Conservation (phyloP, 2,329 filamentous ascomycete species). For the Chalaropsis thielavioides region DNA sequence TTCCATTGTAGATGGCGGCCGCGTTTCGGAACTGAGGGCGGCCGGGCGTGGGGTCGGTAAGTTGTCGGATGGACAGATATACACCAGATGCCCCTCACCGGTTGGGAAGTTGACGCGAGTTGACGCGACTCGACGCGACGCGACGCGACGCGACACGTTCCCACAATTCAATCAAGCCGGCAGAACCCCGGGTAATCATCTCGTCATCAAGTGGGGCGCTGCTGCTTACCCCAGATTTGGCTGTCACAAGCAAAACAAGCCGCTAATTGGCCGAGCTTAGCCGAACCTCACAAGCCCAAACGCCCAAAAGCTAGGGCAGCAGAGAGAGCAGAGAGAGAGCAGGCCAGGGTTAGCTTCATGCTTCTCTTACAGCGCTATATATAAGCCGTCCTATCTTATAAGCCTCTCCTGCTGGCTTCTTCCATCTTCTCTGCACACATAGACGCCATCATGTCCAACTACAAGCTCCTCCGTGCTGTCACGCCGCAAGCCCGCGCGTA, state of each 20-base stretch:
- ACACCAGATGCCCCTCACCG: too few relatives aligned
- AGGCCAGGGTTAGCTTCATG: background rate
- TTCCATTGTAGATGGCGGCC: background rate
- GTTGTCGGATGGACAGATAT: too few relatives aligned
- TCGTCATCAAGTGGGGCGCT: background rate
- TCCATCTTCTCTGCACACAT: background rate
- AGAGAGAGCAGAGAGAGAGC: too few relatives aligned
- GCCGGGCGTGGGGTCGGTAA: background rate
- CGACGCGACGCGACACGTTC: conserved; percentile 21
- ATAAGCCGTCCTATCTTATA: background rate
- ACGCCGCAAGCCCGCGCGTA: conserved; percentile 37
- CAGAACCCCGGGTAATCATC: background rate
- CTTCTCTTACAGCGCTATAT: background rate
- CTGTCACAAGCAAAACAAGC: background rate
- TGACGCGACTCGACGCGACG: background rate
- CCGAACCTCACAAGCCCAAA: conserved; percentile 22
- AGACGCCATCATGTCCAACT: background rate
- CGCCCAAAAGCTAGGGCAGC: conserved; percentile 22
- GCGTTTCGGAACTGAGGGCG: background rate
- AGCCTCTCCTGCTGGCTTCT: background rate
- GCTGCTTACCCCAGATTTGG: conserved; percentile 8
- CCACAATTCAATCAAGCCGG: conserved; percentile 14
- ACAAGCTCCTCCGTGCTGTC: background rate
- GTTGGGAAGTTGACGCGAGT: too few relatives aligned
- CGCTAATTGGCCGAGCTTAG: conserved; percentile 30